These are phyloP conservation scores for Amesomyces nigricolor DNA, from an alignment of 2,329 filamentous ascomycete species.

Conservation along the genomic window DNA sequence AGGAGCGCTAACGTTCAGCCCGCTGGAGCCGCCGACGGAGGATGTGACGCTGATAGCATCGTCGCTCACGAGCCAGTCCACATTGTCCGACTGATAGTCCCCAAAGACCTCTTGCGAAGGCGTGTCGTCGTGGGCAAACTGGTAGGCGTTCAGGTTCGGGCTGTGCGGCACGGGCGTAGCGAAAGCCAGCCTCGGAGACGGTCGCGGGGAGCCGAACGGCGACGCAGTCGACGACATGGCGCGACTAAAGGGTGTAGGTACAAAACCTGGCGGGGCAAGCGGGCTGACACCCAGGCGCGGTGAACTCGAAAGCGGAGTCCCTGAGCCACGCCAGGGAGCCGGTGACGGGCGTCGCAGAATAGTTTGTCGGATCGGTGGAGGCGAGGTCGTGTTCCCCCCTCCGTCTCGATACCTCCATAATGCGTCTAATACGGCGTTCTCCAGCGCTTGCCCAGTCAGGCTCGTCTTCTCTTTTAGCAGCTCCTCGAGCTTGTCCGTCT, in stretches of 20 bases:
- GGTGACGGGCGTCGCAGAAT: constrained; percentile 87
- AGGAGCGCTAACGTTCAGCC: constrained; percentile 71
- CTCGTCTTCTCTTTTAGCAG: constrained; percentile 73
- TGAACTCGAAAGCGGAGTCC: constrained; percentile 76
- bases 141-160: constrained; percentile 88
- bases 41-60: constrained; percentile 76
- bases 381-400: constrained; percentile 61
- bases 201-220: constrained; percentile 88
- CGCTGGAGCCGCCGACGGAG: constrained; percentile 61
- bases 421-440: constrained; percentile 85
- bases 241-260: constrained; percentile 69
- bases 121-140: constrained; percentile 78
- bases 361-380: constrained; percentile 80
- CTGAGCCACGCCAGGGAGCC: constrained; percentile 82
- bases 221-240: constrained; percentile 75
- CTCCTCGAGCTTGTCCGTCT: constrained; percentile 85
- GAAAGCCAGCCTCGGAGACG: constrained; percentile 84
- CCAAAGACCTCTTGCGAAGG: constrained; percentile 82
- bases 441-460: constrained; percentile 69
- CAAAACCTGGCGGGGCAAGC: constrained; percentile 77
- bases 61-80: constrained; percentile 95
- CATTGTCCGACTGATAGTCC: constrained; percentile 87
- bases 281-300: constrained; percentile 76
- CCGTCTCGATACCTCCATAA: constrained; percentile 77
- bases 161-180: constrained; percentile 87